Evolutionary conservation across 306 rosid genomes (phyloP).

Genomic region (Carpinus viminea): DNA sequence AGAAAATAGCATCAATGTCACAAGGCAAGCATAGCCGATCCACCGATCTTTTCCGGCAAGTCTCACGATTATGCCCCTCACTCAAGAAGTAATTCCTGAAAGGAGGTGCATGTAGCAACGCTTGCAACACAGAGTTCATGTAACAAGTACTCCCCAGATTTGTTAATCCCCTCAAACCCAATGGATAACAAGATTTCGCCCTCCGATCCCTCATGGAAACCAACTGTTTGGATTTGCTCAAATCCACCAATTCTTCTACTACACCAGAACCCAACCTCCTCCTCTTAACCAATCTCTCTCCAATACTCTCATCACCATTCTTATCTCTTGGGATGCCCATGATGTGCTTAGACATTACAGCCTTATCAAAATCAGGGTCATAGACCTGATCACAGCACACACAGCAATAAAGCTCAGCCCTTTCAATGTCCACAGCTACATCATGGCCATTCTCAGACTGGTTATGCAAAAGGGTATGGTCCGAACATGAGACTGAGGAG

Average conservation of each 20-base stretch:
- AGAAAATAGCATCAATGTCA: slow-evolving; percentile 75
- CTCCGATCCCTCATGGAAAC: slow-evolving; percentile 47
- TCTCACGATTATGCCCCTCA: slow-evolving; percentile 59
- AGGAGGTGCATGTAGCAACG: slow-evolving; percentile 72
- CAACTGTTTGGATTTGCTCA: slow-evolving; percentile 39
- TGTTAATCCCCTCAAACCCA: slow-evolving; percentile 89
- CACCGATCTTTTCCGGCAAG: slow-evolving; percentile 50
- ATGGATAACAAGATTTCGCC: slow-evolving; percentile 77
- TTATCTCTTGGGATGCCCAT: slow-evolving; percentile 27
- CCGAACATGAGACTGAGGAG: slow-evolving; percentile 63
- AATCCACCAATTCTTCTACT: slow-evolving; percentile 40
- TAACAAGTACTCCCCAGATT: slow-evolving; percentile 84
- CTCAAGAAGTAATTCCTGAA: slow-evolving; percentile 72
- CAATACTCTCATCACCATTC: slow-evolving; percentile 55
- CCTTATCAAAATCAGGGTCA: slow-evolving; percentile 83
- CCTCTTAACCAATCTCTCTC: slow-evolving; percentile 78
- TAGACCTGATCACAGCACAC: slow-evolving; percentile 80
- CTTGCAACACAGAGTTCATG: slow-evolving; percentile 93
- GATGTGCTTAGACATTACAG: slow-evolving; percentile 71
- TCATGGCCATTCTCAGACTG: slow-evolving; percentile 54
- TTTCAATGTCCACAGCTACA: slow-evolving; percentile 70
- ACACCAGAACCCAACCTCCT: slow-evolving; percentile 54
- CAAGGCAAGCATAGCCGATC: slow-evolving; percentile 66
- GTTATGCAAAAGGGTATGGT: slow-evolving; percentile 58
- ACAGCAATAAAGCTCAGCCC: slow-evolving; percentile 86